Conservation (phyloP, 441 rosid species). For the Pelargonium cotyledonis region DNA sequence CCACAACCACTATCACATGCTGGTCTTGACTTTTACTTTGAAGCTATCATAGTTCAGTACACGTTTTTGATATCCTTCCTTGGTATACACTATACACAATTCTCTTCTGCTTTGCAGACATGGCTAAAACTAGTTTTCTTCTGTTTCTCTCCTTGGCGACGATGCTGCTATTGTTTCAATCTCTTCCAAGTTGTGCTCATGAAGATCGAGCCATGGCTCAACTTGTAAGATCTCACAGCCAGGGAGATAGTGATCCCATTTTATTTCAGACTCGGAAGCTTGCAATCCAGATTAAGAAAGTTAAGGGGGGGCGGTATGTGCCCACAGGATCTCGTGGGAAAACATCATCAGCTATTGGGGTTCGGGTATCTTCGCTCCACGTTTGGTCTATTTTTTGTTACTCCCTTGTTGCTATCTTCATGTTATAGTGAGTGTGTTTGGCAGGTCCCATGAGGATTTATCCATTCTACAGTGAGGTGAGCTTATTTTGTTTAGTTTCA, state of each 20-base stretch:
- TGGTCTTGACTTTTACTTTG: too few relatives aligned
- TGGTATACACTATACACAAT: not conserved
- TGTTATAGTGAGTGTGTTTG: too few relatives aligned
- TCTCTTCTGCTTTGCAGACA: not conserved
- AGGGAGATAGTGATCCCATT: not conserved
- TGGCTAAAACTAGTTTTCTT: conserved; percentile 1
- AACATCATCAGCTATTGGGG: conserved; percentile 22
- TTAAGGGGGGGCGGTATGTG: not conserved
- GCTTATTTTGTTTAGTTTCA: too few relatives aligned
- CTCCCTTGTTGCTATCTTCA: conserved; percentile 21
- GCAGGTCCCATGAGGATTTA: too few relatives aligned
- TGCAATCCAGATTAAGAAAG: conserved; percentile 17
- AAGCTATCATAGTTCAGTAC: too few relatives aligned
- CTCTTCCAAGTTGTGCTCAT: conserved; percentile 18
- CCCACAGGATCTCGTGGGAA: conserved; percentile 9
- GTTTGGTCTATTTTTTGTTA: conserved; percentile 15
- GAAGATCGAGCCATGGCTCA: not conserved
- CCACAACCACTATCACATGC: not conserved
- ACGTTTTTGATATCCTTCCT: not conserved
- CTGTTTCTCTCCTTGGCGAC: conserved; percentile 4
- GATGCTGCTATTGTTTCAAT: conserved; percentile 15
- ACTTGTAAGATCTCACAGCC: too few relatives aligned
- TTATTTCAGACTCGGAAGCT: conserved; percentile 4
- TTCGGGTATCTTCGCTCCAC: conserved; percentile 10
- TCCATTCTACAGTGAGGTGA: too few relatives aligned